These are phyloP conservation scores for Carpinus viminea DNA, from an alignment of 306 rosid species.

Conservation along the genomic window DNA sequence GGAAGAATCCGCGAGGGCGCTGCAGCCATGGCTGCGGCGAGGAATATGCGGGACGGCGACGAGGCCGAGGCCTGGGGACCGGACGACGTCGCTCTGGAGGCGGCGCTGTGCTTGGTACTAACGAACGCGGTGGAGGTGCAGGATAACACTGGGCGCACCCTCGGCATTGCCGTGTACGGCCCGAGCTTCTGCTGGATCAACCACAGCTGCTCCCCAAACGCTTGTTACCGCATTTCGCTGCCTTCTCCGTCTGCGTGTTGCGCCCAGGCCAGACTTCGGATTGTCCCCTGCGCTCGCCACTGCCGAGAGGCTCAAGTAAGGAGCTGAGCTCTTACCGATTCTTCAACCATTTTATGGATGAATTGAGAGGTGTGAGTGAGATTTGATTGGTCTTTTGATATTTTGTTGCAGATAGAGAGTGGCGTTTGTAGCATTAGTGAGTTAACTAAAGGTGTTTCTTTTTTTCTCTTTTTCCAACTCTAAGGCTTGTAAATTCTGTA, in stretches of 20 bases:
- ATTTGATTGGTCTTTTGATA: conserved; percentile 16
- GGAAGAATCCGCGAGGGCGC: conserved; percentile 38
- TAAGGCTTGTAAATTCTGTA: not conserved
- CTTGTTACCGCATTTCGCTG: conserved; percentile 47
- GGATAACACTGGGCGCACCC: conserved; percentile 44
- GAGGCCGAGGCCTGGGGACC: not conserved
- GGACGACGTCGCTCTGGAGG: conserved; percentile 42
- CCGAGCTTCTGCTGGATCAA: conserved; percentile 70
- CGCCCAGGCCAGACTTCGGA: conserved; percentile 19
- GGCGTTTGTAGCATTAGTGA: conserved; percentile 38
- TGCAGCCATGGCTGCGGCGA: conserved; percentile 47
- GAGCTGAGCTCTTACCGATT: not conserved
- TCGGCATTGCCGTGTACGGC: conserved; percentile 62
- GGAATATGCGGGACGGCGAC: conserved; percentile 14
- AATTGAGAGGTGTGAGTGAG: conserved; percentile 11
- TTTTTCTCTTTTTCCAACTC: not conserved
- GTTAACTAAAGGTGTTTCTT: conserved; percentile 44
- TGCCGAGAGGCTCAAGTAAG: conserved; percentile 30
- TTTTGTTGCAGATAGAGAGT: conserved; percentile 48
- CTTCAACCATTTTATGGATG: not conserved
- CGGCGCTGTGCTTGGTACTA: conserved; percentile 58
- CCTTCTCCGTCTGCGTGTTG: conserved; percentile 26
- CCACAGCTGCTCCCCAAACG: conserved; percentile 86
- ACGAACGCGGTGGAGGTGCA: conserved; percentile 90
- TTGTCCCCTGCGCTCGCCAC: conserved; percentile 35